Evolutionary conservation across 78 protist species (phyloP), one percentile per base, ranked within the genome.

Genomic region (Isochrysis galbana): DNA sequence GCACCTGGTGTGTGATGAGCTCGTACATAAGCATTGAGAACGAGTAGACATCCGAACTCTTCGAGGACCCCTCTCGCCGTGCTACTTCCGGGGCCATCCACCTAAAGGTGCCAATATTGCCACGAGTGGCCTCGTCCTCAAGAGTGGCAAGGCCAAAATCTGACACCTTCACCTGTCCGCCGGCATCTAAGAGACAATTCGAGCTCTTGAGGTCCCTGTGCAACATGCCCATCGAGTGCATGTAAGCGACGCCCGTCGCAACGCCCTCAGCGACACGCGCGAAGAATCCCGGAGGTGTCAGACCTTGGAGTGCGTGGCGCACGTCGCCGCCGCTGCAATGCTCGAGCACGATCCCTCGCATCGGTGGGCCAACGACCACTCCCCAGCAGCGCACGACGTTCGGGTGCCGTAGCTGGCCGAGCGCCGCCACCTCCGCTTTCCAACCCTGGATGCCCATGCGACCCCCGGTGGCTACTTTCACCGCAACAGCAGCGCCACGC

Each of bases 1-100:
- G n/a, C 74, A 61, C 74, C 74, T 61, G 34, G 74, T 93, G 74
- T 4, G 95, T 87, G 72, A 91, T 39, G 80, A 95, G 34, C 80
- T 95, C 95, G 45, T 55, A 95, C n/a, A 95, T 51, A 11, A 95
- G 86, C 94, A 95, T 93, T 39, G 94, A 93, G 91, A 91, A 95
- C 17, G 95, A 94, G 92, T 89, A 95, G 2, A 95, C 93, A 83
- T 95, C 96, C 0, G 91, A 94, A 26, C 46, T 72, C 29, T 70
- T 84, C 55, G 94, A 83, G 88, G 86, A 93, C 46, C 87, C 74
- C 74, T 95, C 91, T 11, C 91, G 95, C 17, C 94, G 94, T 0
- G 92, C 89, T 1, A 93, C 95, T 61, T 95, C 96, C 14, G 96
- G 96, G 51, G 96, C 95, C 72, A 87, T 47, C 47, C 67, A 87